Evolutionary conservation across 2,329 filamentous ascomycete species (phyloP).

Genomic region (Alternaria incomplexa): DNA sequence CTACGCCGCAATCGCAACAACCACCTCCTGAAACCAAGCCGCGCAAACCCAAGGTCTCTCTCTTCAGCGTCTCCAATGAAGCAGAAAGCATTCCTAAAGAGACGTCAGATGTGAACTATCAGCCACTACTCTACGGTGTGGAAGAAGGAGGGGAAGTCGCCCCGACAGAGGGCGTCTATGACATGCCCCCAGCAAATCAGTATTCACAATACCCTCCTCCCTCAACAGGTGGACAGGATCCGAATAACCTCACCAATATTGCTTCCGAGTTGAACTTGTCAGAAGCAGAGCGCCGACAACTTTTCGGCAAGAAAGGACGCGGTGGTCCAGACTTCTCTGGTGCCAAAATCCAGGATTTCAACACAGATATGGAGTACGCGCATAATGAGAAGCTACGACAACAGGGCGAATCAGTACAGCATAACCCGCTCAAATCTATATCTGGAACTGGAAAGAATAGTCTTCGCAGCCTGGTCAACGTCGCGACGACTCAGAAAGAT

Average conservation of each 20-base stretch:
- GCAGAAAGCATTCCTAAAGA: slow-evolving; percentile 36
- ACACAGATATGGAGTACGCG: slow-evolving; percentile 85
- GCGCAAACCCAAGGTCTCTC: slow-evolving; percentile 66
- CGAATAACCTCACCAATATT: slow-evolving; percentile 70
- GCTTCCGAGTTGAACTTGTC: slow-evolving; percentile 82
- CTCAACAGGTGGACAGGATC: slow-evolving; percentile 13
- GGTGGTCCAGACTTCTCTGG: slow-evolving; percentile 55
- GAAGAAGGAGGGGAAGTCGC: slow-evolving; percentile 26
- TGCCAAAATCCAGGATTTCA: slow-evolving; percentile 81
- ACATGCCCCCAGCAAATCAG: slow-evolving; percentile 1
- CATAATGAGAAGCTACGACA: slow-evolving; percentile 80
- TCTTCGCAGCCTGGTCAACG: slow-evolving; percentile 83
- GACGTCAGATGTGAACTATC: slow-evolving; percentile 39
- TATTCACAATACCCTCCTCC: slow-evolving; percentile 16
- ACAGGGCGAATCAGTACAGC: slow-evolving; percentile 70
- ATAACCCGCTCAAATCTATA: slow-evolving; percentile 83
- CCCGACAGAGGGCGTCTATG: slow-evolving; percentile 20
- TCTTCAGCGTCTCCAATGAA: slow-evolving; percentile 68
- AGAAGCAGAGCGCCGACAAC: slow-evolving; percentile 75
- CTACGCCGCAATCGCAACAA: slow-evolving; percentile 7
- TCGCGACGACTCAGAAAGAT: slow-evolving; percentile 80
- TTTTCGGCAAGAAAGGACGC: slow-evolving; percentile 75
- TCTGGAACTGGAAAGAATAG: slow-evolving; percentile 84
- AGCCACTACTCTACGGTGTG: slow-evolving; percentile 46
- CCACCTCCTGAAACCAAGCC: slow-evolving; percentile 28